Conservation (phyloP, 345 rosid genomes). For the Rhizophora apiculata region DNA sequence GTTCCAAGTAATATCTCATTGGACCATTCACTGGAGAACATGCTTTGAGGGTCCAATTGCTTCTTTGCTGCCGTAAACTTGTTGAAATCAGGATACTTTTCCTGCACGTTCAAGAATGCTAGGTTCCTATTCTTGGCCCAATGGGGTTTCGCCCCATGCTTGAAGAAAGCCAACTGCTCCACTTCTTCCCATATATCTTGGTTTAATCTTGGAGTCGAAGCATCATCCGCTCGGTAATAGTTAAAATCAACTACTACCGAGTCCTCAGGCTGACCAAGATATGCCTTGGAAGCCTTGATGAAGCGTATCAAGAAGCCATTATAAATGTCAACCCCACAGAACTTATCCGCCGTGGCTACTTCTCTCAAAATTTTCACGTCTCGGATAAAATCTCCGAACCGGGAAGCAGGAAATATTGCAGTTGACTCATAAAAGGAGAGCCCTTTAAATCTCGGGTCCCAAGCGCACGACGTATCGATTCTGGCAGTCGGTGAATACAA, state of each 20-base stretch:
- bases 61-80: constrained; percentile 57
- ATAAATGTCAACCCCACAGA: constrained; percentile 71
- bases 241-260: constrained; percentile 76
- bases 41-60: constrained; percentile 54
- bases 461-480: constrained; percentile 50
- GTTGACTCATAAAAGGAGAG: constrained; percentile 78
- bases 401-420: constrained; percentile 49
- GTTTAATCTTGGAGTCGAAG: constrained; percentile 60
- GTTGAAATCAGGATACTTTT: constrained; percentile 44
- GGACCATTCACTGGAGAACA: constrained; percentile 83
- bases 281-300: constrained; percentile 70
- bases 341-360: constrained; percentile 39
- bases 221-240: constrained; percentile 60
- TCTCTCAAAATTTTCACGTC: constrained; percentile 68
- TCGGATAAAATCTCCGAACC: constrained; percentile 48
- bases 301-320: constrained; percentile 68
- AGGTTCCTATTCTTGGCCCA: constrained; percentile 82
- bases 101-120: constrained; percentile 56
- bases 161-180: constrained; percentile 84
- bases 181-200: constrained; percentile 81
- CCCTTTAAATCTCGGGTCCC: constrained; percentile 78
- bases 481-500: constrained; percentile 50
- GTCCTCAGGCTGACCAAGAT: constrained; percentile 76
- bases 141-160: constrained; percentile 76
- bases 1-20: constrained; percentile 56